Evolutionary conservation across 805 yeast species (phyloP).

Genomic region (Brettanomyces sp.): DNA sequence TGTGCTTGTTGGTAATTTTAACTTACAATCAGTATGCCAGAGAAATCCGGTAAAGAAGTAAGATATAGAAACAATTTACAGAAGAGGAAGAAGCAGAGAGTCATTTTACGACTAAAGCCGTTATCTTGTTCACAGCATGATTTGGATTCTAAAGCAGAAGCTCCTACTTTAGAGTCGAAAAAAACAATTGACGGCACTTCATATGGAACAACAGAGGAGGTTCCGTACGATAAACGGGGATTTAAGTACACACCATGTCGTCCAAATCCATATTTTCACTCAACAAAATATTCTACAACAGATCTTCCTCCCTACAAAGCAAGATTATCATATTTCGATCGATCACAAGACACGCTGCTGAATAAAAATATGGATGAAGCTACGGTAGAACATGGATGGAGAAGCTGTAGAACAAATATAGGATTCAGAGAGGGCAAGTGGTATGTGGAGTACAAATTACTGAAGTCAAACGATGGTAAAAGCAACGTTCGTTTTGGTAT

Average conservation of each 20-base stretch:
- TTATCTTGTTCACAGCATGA: slow-evolving; percentile 25
- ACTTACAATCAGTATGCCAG: neutral
- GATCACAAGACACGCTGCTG: slow-evolving; percentile 48
- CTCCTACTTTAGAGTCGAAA: slow-evolving; percentile 13
- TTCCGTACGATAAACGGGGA: slow-evolving; percentile 71
- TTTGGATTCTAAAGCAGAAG: slow-evolving; percentile 11
- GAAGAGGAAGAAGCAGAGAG: slow-evolving; percentile 4
- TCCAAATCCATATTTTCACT: slow-evolving; percentile 51
- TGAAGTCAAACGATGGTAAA: slow-evolving; percentile 18
- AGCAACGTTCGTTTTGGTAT: slow-evolving; percentile 70
- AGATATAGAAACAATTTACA: neutral
- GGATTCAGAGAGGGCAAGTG: slow-evolving; percentile 70
- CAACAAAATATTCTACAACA: slow-evolving; percentile 57
- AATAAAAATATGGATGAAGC: slow-evolving; percentile 33
- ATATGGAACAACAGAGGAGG: slow-evolving; percentile 55
- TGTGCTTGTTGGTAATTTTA: too few species aligned
- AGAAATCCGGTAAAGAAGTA: neutral
- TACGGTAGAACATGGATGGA: slow-evolving; percentile 67
- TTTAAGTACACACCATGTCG: slow-evolving; percentile 74
- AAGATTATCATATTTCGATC: slow-evolving; percentile 57
- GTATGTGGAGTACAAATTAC: slow-evolving; percentile 68
- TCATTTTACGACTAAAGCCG: slow-evolving; percentile 25
- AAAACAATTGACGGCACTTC: slow-evolving; percentile 5
- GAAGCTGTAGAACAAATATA: slow-evolving; percentile 65
- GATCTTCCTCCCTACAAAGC: slow-evolving; percentile 62